A percentile compares a stretch with the other conserved stretches of the same genome.
These are phyloP conservation scores for Trebouxia sp. DNA, from an alignment of 139 green algal genomes.

Conservation along the genomic window DNA sequence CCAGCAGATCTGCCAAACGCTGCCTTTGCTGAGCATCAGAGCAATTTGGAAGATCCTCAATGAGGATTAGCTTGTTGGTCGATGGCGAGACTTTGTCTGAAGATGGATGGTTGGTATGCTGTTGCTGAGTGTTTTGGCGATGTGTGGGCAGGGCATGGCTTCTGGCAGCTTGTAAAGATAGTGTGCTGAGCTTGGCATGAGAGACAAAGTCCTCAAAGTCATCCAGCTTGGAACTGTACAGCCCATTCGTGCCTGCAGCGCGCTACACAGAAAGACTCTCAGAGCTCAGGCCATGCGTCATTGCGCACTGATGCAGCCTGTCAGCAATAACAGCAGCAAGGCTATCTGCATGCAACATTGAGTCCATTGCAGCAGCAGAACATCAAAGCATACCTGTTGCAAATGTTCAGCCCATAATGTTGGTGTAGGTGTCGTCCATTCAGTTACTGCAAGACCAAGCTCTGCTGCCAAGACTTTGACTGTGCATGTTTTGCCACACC, in stretches of 20 bases:
- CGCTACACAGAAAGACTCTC: not conserved
- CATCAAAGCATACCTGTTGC: slow-evolving; percentile 37
- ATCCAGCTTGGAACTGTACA: slow-evolving; percentile 74
- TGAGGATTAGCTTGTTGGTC: slow-evolving; percentile 60
- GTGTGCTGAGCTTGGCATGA: slow-evolving; percentile 62
- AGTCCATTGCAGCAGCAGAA: not conserved
- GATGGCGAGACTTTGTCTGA: no score
- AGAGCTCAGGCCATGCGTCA: no score
- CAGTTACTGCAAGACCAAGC: slow-evolving; percentile 64
- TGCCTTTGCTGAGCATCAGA: slow-evolving; percentile 45
- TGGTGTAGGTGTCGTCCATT: slow-evolving; percentile 66
- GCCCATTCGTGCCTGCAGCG: slow-evolving; percentile 23
- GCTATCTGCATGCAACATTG: no score
- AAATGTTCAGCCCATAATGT: slow-evolving; percentile 67
- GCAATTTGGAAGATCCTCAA: slow-evolving; percentile 76
- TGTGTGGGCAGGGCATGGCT: no score
- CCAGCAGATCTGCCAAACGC: slow-evolving; percentile 52
- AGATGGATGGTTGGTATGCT: no score
- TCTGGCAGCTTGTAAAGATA: no score
- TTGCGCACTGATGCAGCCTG: no score
- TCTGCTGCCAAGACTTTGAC: slow-evolving; percentile 56
- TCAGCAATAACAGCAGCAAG: not conserved
- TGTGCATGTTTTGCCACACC: slow-evolving; percentile 69
- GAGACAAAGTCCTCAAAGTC: slow-evolving; percentile 76
- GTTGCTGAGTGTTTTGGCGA: no score